Conservation (phyloP, 768 basidiomycete species). For the Suillus sp. region DNA sequence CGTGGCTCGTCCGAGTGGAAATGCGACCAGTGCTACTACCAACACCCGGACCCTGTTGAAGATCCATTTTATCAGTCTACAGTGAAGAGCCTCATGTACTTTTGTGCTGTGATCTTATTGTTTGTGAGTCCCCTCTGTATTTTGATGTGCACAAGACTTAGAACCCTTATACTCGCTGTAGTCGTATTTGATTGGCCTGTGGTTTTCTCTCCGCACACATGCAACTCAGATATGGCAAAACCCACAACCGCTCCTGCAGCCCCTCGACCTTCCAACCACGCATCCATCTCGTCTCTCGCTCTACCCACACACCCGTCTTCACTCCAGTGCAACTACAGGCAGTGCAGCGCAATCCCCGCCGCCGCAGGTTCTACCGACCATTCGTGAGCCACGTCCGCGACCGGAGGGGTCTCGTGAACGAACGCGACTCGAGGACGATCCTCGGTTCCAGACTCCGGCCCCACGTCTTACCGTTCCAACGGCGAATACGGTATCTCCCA, state of each 20-base stretch:
- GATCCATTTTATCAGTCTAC: conserved; percentile 98
- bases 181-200: conserved; percentile 96
- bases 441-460: conserved; percentile 42
- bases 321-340: conserved; percentile 33
- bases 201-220: conserved; percentile 98
- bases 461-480: conserved; percentile 29
- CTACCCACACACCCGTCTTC: conserved; percentile 58
- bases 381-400: conserved; percentile 34
- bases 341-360: conserved; percentile 3
- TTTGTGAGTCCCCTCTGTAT: conserved; percentile 60
- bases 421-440: conserved; percentile 34
- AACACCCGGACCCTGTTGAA: conserved; percentile 87
- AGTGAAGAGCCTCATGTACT: conserved; percentile 94
- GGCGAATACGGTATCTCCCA: conserved; percentile 42
- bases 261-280: conserved; percentile 55
- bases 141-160: conserved; percentile 1
- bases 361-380: conserved; percentile 14
- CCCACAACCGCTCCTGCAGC: conserved; percentile 79
- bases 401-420: conserved; percentile 50
- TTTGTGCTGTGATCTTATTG: conserved; percentile 87
- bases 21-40: conserved; percentile 92
- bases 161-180: conserved; percentile 32
- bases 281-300: conserved; percentile 53
- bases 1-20: conserved; percentile 56
- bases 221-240: conserved; percentile 99